phyloP scores from a whole-genome alignment of 2,329 filamentous ascomycete genomes.

The Colletotrichum sojae region DNA sequence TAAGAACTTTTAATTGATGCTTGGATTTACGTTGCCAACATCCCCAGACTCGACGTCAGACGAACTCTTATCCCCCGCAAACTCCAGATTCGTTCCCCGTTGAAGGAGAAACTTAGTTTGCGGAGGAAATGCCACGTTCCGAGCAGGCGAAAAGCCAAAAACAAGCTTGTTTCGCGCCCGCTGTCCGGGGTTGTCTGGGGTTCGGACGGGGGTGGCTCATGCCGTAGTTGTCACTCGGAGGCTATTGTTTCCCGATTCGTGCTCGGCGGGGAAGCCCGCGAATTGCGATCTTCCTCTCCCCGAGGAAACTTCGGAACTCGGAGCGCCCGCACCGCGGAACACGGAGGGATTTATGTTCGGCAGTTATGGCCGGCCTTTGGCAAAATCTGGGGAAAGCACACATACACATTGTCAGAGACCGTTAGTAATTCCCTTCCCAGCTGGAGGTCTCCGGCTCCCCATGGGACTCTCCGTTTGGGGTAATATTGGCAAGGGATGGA shows the following conservation, averaged over 20 bases:
- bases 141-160: not conserved
- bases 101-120: no score
- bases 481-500: no score
- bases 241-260: conserved; percentile 18
- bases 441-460: no score
- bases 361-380: not conserved
- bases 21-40: not conserved
- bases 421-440: no score
- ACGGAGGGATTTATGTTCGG: not conserved
- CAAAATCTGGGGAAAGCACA: conserved; percentile 16
- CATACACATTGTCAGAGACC: no score
- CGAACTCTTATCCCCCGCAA: not conserved
- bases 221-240: conserved; percentile 1
- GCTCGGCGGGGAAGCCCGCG: no score
- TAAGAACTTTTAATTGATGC: not conserved
- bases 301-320: conserved; percentile 8
- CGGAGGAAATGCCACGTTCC: not conserved
- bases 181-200: no score
- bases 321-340: conserved; percentile 6
- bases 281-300: not conserved
- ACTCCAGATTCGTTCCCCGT: not conserved
- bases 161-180: conserved; percentile 7
- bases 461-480: no score
- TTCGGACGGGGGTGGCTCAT: not conserved
- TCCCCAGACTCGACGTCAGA: conserved; percentile 10